A percentile compares a stretch with the other conserved stretches of the same genome.
Conservation (phyloP, 257 asterid genomes). For the Cinchona pubescens region DNA sequence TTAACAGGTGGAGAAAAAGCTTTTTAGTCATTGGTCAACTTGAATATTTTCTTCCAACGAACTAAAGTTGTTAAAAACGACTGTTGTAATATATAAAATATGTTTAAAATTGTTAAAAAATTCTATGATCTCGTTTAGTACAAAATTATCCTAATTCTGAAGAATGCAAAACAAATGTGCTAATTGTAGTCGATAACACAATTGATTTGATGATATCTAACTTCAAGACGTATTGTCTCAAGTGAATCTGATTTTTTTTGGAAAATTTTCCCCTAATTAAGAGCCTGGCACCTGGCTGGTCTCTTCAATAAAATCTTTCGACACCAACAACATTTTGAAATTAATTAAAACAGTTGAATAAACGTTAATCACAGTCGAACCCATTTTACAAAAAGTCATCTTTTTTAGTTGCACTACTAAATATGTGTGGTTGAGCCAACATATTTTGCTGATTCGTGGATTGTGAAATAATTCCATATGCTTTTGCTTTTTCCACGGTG, state of each 20-base stretch:
- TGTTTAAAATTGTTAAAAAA: too few relatives aligned
- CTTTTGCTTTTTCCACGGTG: not conserved
- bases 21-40: not conserved
- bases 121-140: too few relatives aligned
- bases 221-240: too few relatives aligned
- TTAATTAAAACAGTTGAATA: not conserved
- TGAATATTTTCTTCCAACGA: not conserved
- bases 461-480: not conserved
- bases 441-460: not conserved
- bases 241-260: too few relatives aligned
- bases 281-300: not conserved
- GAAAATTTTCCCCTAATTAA: too few relatives aligned
- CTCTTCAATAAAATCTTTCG: not conserved
- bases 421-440: not conserved
- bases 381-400: not conserved
- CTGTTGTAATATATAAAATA: too few relatives aligned
- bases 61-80: too few relatives aligned
- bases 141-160: too few relatives aligned
- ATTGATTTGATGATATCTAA: too few relatives aligned
- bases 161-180: too few relatives aligned
- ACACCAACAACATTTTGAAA: not conserved
- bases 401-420: not conserved
- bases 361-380: not conserved
- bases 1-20: not conserved
- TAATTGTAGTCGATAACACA: too few relatives aligned